These are phyloP conservation scores for Blastobotrys serpentis DNA, from an alignment of 1,139 yeast species.

Conservation along the genomic window DNA sequence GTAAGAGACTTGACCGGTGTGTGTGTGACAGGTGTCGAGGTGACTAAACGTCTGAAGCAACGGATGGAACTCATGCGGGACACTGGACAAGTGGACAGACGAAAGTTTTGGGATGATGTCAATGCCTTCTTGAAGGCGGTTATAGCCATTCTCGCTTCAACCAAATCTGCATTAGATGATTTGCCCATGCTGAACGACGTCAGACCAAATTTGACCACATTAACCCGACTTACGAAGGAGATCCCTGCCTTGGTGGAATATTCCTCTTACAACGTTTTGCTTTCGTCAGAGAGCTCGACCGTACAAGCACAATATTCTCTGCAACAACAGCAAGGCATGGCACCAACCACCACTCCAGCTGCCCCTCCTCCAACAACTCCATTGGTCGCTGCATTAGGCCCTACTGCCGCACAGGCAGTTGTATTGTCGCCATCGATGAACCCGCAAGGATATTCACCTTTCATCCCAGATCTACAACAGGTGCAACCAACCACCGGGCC, in stretches of 20 bases:
- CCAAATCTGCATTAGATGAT: conserved; percentile 79
- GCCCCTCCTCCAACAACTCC: conserved; percentile 37
- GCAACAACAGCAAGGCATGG: conserved; percentile 9
- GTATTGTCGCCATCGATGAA: conserved; percentile 27
- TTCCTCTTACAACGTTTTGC: conserved; percentile 46
- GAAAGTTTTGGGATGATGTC: conserved; percentile 81
- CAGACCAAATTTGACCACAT: conserved; percentile 71
- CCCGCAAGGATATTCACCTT: conserved; percentile 25
- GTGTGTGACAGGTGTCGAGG: conserved; percentile 79
- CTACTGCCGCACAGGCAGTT: conserved; percentile 40
- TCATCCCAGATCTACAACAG: conserved; percentile 22
- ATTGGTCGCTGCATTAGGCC: conserved; percentile 40
- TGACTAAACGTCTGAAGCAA: conserved; percentile 64
- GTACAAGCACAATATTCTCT: conserved; percentile 10
- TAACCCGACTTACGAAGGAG: conserved; percentile 87
- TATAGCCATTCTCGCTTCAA: conserved; percentile 76
- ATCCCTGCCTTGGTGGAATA: conserved; percentile 76
- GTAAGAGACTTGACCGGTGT: conserved; percentile 76
- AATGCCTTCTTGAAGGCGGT: conserved; percentile 80
- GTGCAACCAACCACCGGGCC: conserved; percentile 1
- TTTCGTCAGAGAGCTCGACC: conserved; percentile 13
- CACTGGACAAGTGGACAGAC: conserved; percentile 53
- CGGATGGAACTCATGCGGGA: conserved; percentile 55
- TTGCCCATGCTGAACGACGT: conserved; percentile 77
- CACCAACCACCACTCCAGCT: conserved; percentile 7